These are phyloP conservation scores for Candida pseudoviswanathii DNA, from an alignment of 1,139 yeast genomes.

Conservation along the genomic window DNA sequence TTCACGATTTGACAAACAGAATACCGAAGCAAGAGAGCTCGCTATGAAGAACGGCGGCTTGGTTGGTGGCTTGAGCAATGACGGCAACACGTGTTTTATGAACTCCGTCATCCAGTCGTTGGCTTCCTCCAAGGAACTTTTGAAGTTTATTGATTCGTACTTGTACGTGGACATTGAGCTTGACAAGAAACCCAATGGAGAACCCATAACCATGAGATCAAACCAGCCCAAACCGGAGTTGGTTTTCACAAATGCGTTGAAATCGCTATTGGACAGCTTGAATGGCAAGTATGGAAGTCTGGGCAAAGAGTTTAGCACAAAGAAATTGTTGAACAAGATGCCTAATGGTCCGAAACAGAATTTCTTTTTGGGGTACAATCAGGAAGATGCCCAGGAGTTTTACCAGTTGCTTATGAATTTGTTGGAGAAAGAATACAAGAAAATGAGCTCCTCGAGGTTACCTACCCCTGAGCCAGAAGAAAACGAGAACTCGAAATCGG, in stretches of 20 bases:
- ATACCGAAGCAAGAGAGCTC: conserved; percentile 32
- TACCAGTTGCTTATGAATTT: conserved; percentile 78
- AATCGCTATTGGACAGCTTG: conserved; percentile 51
- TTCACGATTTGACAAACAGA: conserved; percentile 18
- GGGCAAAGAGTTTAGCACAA: conserved; percentile 68
- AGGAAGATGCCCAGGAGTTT: conserved; percentile 94
- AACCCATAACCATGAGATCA: conserved; percentile 22
- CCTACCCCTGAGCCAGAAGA: conserved; percentile 26
- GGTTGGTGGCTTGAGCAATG: conserved; percentile 84
- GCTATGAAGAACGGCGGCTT: conserved; percentile 64
- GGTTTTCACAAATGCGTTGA: conserved; percentile 56
- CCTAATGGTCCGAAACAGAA: conserved; percentile 79
- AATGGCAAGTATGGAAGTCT: conserved; percentile 57
- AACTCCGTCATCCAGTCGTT: conserved; percentile 83
- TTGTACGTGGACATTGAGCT: conserved; percentile 29
- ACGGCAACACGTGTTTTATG: conserved; percentile 94
- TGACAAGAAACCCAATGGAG: conserved; percentile 21
- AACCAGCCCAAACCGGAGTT: conserved; percentile 35
- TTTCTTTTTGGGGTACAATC: conserved; percentile 79
- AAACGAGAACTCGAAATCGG: conserved; percentile 9
- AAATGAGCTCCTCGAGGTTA: conserved; percentile 17
- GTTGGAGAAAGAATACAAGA: conserved; percentile 65
- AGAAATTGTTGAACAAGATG: conserved; percentile 65
- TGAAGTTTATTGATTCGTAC: conserved; percentile 56
- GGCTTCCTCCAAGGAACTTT: conserved; percentile 70